Conservation (phyloP, 2,329 filamentous ascomycete genomes). For the Fusarium torulosum region DNA sequence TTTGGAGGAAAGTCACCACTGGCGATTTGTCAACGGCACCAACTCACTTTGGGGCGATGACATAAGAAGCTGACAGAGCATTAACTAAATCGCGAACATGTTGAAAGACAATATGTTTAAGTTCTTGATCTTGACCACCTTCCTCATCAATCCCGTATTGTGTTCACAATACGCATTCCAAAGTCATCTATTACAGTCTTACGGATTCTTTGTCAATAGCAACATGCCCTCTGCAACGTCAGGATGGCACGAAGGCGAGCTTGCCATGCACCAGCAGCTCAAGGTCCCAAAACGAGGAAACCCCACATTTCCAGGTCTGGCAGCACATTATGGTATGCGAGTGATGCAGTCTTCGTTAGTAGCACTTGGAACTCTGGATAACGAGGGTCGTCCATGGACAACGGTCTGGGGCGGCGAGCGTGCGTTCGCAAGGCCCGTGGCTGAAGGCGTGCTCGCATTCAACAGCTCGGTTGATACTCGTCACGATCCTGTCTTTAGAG, state of each 20-base stretch:
- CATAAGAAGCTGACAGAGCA: slow-evolving; percentile 20
- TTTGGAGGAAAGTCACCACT: slow-evolving; percentile 10
- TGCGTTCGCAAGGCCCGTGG: slow-evolving; percentile 75
- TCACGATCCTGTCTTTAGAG: slow-evolving; percentile 77
- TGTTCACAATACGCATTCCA: slow-evolving; percentile 21
- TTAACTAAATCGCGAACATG: slow-evolving; percentile 5
- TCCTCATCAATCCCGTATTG: slow-evolving; percentile 9
- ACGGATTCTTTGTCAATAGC: slow-evolving; percentile 15
- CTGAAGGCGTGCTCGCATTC: slow-evolving; percentile 73
- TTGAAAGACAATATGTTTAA: slow-evolving; percentile 10
- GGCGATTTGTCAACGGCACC: slow-evolving; percentile 29
- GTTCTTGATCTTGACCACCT: slow-evolving; percentile 1
- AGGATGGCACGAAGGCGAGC: slow-evolving; percentile 75
- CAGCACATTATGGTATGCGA: slow-evolving; percentile 69
- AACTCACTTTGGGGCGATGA: slow-evolving; percentile 6
- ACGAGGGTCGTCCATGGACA: slow-evolving; percentile 76
- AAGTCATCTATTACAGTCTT: slow-evolving; percentile 6
- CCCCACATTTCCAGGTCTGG: slow-evolving; percentile 74
- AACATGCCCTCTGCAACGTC: slow-evolving; percentile 49
- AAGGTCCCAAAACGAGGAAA: slow-evolving; percentile 70
- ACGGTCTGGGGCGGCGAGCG: slow-evolving; percentile 81
- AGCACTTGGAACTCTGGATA: slow-evolving; percentile 79
- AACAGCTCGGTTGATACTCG: slow-evolving; percentile 69
- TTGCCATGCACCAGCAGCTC: slow-evolving; percentile 72
- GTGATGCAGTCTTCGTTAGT: slow-evolving; percentile 74